A percentile compares a stretch with the other conserved stretches of the same genome.
Evolutionary conservation across 768 basidiomycete genomes (phyloP).

Genomic region (Pleurotus pulmonarius): DNA sequence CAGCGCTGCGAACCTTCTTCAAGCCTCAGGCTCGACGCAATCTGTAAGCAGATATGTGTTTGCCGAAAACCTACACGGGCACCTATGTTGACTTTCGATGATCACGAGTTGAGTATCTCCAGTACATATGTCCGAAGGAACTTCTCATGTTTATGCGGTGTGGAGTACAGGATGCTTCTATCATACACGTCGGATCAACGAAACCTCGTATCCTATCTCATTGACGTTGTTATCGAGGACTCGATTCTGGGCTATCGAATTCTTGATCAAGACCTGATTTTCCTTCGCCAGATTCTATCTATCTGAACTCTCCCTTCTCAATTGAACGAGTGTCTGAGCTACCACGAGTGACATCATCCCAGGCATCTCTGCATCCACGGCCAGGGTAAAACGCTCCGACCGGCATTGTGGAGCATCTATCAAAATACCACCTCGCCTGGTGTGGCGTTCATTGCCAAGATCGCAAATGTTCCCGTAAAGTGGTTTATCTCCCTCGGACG

Average conservation of each 20-base stretch:
- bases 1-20: too few species aligned
- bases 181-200: constrained; percentile 1
- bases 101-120: neutral
- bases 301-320: neutral
- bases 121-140: constrained; percentile 1
- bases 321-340: neutral
- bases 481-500: neutral
- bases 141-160: constrained; percentile 2
- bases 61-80: neutral
- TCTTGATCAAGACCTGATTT: neutral
- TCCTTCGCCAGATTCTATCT: neutral
- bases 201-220: neutral
- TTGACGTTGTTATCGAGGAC: neutral
- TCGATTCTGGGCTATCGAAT: neutral
- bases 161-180: constrained; percentile 4
- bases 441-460: neutral
- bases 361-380: neutral
- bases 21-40: too few species aligned
- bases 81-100: neutral
- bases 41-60: neutral
- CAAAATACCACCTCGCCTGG: neutral
- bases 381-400: neutral
- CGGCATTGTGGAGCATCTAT: constrained; percentile 4
- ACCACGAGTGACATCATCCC: neutral
- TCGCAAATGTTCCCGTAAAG: neutral